Conservation (phyloP, 805 yeast genomes). For the Cyberlindnera bimundalis region DNA sequence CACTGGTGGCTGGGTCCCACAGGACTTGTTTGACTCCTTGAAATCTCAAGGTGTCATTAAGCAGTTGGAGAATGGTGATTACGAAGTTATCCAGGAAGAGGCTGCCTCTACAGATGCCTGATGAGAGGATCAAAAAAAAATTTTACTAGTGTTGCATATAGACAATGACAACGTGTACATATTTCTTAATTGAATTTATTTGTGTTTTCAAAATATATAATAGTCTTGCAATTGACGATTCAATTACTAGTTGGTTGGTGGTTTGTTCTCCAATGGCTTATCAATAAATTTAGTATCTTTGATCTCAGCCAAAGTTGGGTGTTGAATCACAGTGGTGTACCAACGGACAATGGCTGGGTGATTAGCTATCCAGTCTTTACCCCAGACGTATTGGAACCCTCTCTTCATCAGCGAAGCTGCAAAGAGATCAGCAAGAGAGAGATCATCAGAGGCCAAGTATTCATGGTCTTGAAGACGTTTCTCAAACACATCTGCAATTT, state of each 20-base stretch:
- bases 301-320: no score
- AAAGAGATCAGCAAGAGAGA: constrained; percentile 61
- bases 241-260: no score
- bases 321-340: no score
- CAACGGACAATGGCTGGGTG: constrained; percentile 57
- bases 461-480: constrained; percentile 53
- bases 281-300: no score
- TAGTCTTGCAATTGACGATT: no score
- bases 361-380: constrained; percentile 55
- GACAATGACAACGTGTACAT: no score
- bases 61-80: constrained; percentile 57
- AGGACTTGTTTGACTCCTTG: constrained; percentile 78
- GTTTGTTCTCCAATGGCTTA: no score
- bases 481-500: constrained; percentile 45
- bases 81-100: constrained; percentile 28
- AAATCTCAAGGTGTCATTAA: constrained; percentile 65
- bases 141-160: no score
- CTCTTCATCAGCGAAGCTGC: constrained; percentile 46
- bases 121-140: no score
- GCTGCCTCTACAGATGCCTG: constrained; percentile 1
- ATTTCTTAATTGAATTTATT: no score
- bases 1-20: constrained; percentile 95
- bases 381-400: constrained; percentile 56
- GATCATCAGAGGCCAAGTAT: constrained; percentile 63
- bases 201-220: no score